Base-by-base conservation (phyloP, 805 yeast species). In the Candida hungchunana region DNA sequence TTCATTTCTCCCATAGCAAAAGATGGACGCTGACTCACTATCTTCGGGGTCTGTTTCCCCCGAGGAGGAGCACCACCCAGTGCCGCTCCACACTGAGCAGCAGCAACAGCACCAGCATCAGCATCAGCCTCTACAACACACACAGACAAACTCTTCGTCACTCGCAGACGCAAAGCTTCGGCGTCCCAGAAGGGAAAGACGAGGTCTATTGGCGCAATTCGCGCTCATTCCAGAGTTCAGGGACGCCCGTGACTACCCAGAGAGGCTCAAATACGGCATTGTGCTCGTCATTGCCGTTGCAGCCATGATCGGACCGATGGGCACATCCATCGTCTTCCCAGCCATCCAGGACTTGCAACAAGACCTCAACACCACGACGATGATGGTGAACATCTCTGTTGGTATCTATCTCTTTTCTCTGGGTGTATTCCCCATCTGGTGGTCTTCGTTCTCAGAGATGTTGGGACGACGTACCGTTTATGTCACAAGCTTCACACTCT, bases 401-500 rank as follows among this genome's bases (percentile, higher is more conserved):
- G 96, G 95, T 47, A 70, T 86, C 10, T 87, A 85, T 54, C 59
- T 85, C 18, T 52, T 85, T 11, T 67, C 88, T 1, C 53, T 87
- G 23, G 96, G 95, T 12, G 64, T 87, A 2, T 77, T 84, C 49
- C 95, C 96, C 2, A 53, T 87, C 29, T 86, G 95, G 93, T 87
- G 95, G 95, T 80, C 90, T 6, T 75, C 81, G 8, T 71, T 83
- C 39, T 77, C 88, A 26, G 95, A 87, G 53, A 59, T 69, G 34
- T 71, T 73, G 43, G 96, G 96, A 2, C 66, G 95, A 46, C 62
- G 96, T 37, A 67, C 79, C 2, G 79, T 86, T 15, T 86, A 86
- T 55, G 59, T 87, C 15, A 50, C 78, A 4, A 81, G 90, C 9
- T 87, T 83, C 54, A 41, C 67, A 0, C 50, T 83, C 29, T 77